Percentiles rank a stretch among this genome's conserved stretches.
phyloP scores from a whole-genome alignment of 73 alveolate genomes.

The Stentor roeselii region DNA sequence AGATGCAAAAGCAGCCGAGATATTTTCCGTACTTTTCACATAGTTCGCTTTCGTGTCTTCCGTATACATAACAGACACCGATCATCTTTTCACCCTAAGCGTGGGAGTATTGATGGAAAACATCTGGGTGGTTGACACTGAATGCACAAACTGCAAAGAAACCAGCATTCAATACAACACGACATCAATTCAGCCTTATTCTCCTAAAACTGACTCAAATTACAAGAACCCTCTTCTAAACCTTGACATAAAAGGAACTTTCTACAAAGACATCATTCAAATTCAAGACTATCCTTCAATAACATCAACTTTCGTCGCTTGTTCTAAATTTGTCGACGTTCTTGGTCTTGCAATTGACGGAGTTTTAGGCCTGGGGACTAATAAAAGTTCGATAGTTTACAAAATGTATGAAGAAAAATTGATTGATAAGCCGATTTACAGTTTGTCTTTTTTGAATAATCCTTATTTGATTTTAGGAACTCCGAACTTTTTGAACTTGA shows the following conservation, averaged over 20 bases:
- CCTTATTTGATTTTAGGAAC: conserved; percentile 1
- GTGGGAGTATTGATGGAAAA: neutral
- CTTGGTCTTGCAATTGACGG: neutral
- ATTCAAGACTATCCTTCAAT: neutral
- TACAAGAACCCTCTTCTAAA: neutral
- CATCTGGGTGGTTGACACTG: neutral
- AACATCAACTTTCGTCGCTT: neutral
- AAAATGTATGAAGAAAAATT: neutral
- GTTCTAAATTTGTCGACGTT: neutral
- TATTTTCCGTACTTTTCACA: neutral
- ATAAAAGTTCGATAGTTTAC: neutral
- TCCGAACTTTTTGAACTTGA: neutral
- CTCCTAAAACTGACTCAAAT: neutral
- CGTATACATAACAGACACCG: neutral
- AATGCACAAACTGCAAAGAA: neutral
- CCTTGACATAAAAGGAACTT: neutral
- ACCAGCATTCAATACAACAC: neutral
- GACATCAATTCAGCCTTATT: too few relatives aligned
- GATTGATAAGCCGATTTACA: neutral
- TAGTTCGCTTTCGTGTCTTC: neutral
- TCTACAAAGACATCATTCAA: neutral
- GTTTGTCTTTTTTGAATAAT: neutral
- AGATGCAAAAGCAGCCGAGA: neutral
- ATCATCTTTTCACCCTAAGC: neutral
- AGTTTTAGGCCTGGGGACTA: neutral